phyloP scores from a whole-genome alignment of 495 filamentous ascomycete species.

The Clohesyomyces aquaticus region DNA sequence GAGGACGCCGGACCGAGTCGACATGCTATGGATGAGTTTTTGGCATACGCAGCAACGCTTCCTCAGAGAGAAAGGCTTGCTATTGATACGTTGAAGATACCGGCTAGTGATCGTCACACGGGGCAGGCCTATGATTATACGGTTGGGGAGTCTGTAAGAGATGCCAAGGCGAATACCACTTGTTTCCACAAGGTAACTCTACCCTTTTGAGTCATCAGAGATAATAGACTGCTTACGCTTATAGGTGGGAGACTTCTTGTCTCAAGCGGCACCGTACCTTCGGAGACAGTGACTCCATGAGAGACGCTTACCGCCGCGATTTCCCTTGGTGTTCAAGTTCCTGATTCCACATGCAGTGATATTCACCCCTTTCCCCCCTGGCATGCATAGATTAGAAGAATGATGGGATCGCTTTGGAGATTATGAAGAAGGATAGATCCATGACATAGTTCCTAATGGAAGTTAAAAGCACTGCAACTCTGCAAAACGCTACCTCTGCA shows the following conservation, averaged over 20 bases:
- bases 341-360: too few species aligned
- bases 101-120: constrained; percentile 28
- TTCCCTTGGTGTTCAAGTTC: too few species aligned
- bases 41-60: constrained; percentile 26
- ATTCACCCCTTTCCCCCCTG: too few species aligned
- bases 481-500: too few species aligned
- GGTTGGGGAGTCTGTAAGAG: constrained; percentile 30
- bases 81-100: constrained; percentile 23
- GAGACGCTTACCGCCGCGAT: too few species aligned
- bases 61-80: constrained; percentile 23
- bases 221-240: neutral
- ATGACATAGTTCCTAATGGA: too few species aligned
- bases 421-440: too few species aligned
- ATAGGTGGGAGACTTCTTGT: constrained; percentile 22
- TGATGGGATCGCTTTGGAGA: too few species aligned
- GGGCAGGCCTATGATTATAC: constrained; percentile 28
- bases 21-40: constrained; percentile 30
- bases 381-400: too few species aligned
- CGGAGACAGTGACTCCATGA: constrained; percentile 10
- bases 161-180: constrained; percentile 26
- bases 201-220: neutral
- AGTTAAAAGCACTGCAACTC: too few species aligned
- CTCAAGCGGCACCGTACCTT: constrained; percentile 12
- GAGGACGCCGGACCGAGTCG: constrained; percentile 16
- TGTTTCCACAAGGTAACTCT: constrained; percentile 32